A percentile compares a stretch with the other conserved stretches of the same genome.
Evolutionary conservation across 345 rosid species (phyloP).

Genomic region (Noccaea caerulescens): DNA sequence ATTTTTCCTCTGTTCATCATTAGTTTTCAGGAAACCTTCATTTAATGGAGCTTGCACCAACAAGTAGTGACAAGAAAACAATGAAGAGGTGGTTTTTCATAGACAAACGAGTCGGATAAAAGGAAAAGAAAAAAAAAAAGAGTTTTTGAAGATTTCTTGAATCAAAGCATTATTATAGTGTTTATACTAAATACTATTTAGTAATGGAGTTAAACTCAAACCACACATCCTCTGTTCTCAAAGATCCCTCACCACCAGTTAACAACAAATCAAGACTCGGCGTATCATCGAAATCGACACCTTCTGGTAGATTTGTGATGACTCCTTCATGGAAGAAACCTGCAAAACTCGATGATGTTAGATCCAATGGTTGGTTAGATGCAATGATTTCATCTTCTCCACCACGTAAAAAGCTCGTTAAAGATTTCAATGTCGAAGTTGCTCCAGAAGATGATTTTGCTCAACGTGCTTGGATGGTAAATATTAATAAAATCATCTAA

Average conservation of each 20-base stretch:
- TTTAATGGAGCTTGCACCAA: constrained; percentile 79
- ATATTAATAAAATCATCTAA: too few relatives aligned
- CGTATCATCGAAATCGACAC: constrained; percentile 54
- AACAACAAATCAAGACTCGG: constrained; percentile 69
- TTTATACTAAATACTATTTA: not conserved
- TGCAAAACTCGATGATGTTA: constrained; percentile 77
- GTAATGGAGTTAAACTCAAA: constrained; percentile 71
- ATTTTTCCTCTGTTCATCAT: constrained; percentile 15
- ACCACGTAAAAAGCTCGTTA: constrained; percentile 73
- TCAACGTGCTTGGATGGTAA: constrained; percentile 81
- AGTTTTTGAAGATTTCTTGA: not conserved
- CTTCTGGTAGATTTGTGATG: constrained; percentile 54
- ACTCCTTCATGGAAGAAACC: constrained; percentile 62
- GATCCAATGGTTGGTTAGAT: constrained; percentile 88
- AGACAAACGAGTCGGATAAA: constrained; percentile 78
- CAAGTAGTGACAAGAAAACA: constrained; percentile 79
- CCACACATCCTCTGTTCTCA: constrained; percentile 73
- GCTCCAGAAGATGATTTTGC: constrained; percentile 58
- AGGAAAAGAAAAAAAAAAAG: not conserved
- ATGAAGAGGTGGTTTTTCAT: constrained; percentile 94
- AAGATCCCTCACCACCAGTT: constrained; percentile 55
- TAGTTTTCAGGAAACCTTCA: constrained; percentile 51
- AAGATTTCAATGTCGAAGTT: constrained; percentile 57
- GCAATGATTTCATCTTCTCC: constrained; percentile 97
- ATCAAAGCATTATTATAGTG: constrained; percentile 36